Percentiles rank a stretch among this genome's conserved stretches.
phyloP scores from a whole-genome alignment of 352 stramenopile species.

The Phytophthora gonapodyides region DNA sequence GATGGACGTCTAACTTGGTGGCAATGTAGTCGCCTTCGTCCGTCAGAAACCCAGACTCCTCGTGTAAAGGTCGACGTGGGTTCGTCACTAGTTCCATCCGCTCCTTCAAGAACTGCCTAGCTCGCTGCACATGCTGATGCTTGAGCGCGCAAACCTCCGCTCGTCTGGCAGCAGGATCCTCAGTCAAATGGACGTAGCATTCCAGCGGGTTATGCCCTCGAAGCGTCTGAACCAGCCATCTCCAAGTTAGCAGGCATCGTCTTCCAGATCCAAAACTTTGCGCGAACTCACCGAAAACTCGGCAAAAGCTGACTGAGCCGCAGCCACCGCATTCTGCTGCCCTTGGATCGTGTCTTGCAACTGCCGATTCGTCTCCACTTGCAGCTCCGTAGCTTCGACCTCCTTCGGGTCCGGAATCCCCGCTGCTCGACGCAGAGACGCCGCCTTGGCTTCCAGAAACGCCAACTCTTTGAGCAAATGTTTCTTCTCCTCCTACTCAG shows the following conservation, averaged over 20 bases:
- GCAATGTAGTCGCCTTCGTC: constrained; percentile 39
- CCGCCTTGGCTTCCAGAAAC: constrained; percentile 34
- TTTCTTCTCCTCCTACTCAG: constrained; percentile 39
- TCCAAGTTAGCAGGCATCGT: not conserved
- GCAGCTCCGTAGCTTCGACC: constrained; percentile 21
- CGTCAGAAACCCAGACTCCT: constrained; percentile 43
- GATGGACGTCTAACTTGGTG: constrained; percentile 46
- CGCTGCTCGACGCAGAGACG: constrained; percentile 33
- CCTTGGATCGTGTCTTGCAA: constrained; percentile 27
- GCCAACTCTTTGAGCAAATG: constrained; percentile 36
- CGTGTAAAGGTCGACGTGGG: constrained; percentile 31
- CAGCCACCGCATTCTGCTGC: constrained; percentile 31
- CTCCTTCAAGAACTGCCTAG: constrained; percentile 36
- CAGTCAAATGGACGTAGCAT: constrained; percentile 34
- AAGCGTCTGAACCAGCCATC: constrained; percentile 14
- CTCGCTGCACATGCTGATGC: constrained; percentile 33
- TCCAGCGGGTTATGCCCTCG: constrained; percentile 33
- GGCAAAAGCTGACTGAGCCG: constrained; percentile 26
- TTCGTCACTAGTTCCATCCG: constrained; percentile 34
- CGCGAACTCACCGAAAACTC: constrained; percentile 39
- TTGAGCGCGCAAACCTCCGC: constrained; percentile 40
- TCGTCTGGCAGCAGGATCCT: constrained; percentile 21
- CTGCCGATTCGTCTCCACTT: constrained; percentile 27
- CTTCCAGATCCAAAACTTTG: not conserved
- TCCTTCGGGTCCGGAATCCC: constrained; percentile 37